These are phyloP conservation scores for Pythium apleroticum DNA, from an alignment of 352 stramenopile genomes.

Conservation along the genomic window DNA sequence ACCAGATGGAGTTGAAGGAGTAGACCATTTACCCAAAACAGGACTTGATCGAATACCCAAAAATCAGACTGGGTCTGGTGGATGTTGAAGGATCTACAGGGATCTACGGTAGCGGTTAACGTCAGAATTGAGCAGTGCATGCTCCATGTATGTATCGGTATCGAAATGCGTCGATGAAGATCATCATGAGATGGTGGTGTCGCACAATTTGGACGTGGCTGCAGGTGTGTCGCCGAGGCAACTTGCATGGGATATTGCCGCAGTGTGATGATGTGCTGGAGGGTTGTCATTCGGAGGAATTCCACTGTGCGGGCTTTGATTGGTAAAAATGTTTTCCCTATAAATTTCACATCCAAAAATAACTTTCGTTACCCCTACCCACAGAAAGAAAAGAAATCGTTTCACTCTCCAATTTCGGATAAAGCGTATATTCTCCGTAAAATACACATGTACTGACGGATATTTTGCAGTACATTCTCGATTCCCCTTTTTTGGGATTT, in stretches of 20 bases:
- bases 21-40: background rate
- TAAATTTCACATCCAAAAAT: conserved; percentile 17
- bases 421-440: background rate
- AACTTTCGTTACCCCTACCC: conserved; percentile 23
- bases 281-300: conserved; percentile 6
- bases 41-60: background rate
- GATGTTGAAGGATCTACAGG: too few relatives aligned
- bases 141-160: too few relatives aligned
- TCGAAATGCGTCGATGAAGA: too few relatives aligned
- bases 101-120: too few relatives aligned
- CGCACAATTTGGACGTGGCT: background rate
- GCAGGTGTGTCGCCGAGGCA: too few relatives aligned
- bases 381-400: conserved; percentile 28
- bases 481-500: conserved; percentile 30
- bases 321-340: conserved; percentile 9
- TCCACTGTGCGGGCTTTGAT: conserved; percentile 14
- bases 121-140: too few relatives aligned
- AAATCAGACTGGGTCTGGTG: background rate
- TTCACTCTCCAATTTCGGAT: conserved; percentile 1
- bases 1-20: background rate
- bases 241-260: background rate
- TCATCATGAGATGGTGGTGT: too few relatives aligned
- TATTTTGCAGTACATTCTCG: conserved; percentile 21
- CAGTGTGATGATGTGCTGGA: background rate
- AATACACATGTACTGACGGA: background rate